A percentile compares a stretch with the other conserved stretches of the same genome.
Conservation (phyloP, 495 filamentous ascomycete genomes). For the Xylaria grammica region DNA sequence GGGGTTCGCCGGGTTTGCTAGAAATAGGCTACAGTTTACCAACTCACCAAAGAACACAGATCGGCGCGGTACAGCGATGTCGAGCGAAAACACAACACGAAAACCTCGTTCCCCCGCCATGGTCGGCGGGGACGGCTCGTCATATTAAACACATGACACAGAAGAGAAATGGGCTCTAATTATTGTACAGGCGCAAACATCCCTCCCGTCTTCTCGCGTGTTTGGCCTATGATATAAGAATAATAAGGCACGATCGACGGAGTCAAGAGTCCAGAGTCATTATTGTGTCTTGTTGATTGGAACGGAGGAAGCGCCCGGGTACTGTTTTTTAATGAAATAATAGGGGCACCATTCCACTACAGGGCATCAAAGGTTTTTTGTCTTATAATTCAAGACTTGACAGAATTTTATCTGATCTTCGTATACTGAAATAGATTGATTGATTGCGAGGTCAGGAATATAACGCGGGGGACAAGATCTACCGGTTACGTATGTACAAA, state of each 20-base stretch:
- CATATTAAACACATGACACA: no score
- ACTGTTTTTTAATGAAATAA: no score
- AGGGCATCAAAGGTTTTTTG: neutral
- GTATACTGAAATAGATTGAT: no score
- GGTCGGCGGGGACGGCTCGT: neutral
- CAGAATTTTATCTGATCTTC: no score
- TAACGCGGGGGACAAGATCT: no score
- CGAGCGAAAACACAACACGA: neutral
- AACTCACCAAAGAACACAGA: neutral
- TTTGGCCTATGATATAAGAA: slow-evolving; percentile 5
- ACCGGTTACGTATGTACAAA: no score
- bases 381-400: neutral
- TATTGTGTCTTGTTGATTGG: no score
- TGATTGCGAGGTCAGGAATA: no score
- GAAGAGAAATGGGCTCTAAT: neutral
- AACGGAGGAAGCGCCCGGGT: no score
- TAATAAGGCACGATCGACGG: no score
- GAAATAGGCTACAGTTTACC: neutral
- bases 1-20: neutral
- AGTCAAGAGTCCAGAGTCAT: no score
- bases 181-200: neutral
- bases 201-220: neutral
- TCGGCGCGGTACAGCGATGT: neutral
- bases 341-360: neutral
- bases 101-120: neutral